A percentile compares a stretch with the other conserved stretches of the same genome.
These are phyloP conservation scores for Abrus pulchellus DNA, from an alignment of 306 rosid species.

Conservation along the genomic window DNA sequence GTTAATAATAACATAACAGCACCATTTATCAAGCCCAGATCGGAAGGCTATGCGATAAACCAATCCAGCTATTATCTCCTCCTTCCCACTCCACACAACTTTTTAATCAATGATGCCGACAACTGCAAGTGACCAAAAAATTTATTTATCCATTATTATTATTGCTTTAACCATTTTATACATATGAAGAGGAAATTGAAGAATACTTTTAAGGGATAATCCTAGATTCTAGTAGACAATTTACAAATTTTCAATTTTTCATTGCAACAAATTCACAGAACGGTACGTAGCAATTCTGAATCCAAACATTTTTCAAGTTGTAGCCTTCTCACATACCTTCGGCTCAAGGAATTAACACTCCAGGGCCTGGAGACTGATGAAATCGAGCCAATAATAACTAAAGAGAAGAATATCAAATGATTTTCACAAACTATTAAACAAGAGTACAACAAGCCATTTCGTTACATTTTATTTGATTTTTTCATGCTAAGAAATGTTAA, in stretches of 20 bases:
- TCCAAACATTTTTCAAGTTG: constrained; percentile 1
- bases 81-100: not conserved
- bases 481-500: not conserved
- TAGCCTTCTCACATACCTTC: not conserved
- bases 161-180: not conserved
- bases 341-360: not conserved
- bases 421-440: not conserved
- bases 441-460: not conserved
- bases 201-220: not conserved
- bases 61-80: not conserved
- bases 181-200: not conserved
- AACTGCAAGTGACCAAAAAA: not conserved
- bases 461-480: not conserved
- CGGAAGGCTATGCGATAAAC: constrained; percentile 10
- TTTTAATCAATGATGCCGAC: not conserved
- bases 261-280: not conserved
- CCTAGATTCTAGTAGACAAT: not conserved
- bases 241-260: not conserved
- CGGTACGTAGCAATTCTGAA: not conserved
- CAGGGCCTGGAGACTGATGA: too few species aligned
- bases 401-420: not conserved
- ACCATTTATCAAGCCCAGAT: not conserved
- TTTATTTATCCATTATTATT: not conserved
- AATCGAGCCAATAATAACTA: not conserved
- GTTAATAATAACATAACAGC: not conserved